phyloP scores from a whole-genome alignment of 768 basidiomycete genomes.

The Boletus sp. region DNA sequence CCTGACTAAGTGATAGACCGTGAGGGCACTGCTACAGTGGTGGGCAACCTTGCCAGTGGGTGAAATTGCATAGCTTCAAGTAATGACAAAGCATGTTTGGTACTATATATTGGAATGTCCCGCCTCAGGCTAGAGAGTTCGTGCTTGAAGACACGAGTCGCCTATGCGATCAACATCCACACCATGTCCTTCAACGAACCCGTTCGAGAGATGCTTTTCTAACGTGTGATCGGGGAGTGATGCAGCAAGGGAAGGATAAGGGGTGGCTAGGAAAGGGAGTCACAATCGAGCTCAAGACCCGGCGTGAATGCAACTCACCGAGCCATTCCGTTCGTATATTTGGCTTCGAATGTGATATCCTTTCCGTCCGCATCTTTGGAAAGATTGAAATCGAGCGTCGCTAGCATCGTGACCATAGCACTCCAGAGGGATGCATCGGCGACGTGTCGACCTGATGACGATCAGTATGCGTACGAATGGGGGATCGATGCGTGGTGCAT shows the following conservation, averaged over 20 bases:
- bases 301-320: conserved; percentile 4
- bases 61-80: too few relatives aligned
- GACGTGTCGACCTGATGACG: conserved; percentile 6
- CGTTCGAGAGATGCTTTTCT: conserved; percentile 5
- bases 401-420: conserved; percentile 20
- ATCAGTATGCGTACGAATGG: background rate
- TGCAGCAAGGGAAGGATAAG: conserved; percentile 15
- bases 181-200: background rate
- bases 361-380: conserved; percentile 9
- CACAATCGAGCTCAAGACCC: background rate
- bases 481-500: background rate
- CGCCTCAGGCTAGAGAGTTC: too few relatives aligned
- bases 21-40: too few relatives aligned
- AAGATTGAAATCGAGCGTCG: conserved; percentile 17
- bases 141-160: background rate
- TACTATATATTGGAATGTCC: too few relatives aligned
- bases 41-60: too few relatives aligned
- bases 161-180: background rate
- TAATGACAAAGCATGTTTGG: too few relatives aligned
- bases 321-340: conserved; percentile 3
- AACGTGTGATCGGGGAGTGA: conserved; percentile 10
- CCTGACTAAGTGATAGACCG: too few relatives aligned
- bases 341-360: conserved; percentile 4
- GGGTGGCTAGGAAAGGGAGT: conserved; percentile 1
- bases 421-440: conserved; percentile 7